Evolutionary conservation across 495 filamentous ascomycete genomes (phyloP).

Genomic region (Tetracladium setigerum): DNA sequence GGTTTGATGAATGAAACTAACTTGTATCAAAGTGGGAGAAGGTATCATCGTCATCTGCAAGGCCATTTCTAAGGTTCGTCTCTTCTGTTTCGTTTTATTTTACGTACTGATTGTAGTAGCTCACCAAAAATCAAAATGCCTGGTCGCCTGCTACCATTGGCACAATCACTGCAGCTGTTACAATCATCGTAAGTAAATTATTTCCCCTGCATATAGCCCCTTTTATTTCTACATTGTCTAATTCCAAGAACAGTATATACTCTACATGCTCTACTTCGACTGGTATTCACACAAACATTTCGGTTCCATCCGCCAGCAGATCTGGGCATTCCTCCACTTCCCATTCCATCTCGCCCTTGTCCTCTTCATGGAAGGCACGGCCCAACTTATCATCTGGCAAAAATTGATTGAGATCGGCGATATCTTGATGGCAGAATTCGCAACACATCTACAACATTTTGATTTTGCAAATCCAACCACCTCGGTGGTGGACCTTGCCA

Average conservation of each 20-base stretch:
- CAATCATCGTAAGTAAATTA: conserved; percentile 21
- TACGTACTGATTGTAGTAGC: background rate
- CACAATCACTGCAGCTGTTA: conserved; percentile 20
- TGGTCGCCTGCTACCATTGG: conserved; percentile 23
- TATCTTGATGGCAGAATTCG: background rate
- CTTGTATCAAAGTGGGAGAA: conserved; percentile 63
- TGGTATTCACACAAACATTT: conserved; percentile 39
- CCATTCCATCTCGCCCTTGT: conserved; percentile 61
- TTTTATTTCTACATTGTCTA: background rate
- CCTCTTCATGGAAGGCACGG: conserved; percentile 50
- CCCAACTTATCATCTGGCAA: conserved; percentile 34
- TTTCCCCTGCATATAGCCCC: background rate
- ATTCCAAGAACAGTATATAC: conserved; percentile 42
- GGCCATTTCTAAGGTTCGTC: conserved; percentile 16
- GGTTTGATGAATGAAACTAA: conserved; percentile 28
- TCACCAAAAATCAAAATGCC: conserved; percentile 21
- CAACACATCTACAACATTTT: background rate
- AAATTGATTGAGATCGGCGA: conserved; percentile 7
- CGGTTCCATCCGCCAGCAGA: conserved; percentile 51
- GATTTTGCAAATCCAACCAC: background rate
- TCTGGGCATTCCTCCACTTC: conserved; percentile 63
- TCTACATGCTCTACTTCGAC: conserved; percentile 69
- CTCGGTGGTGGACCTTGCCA: conserved; percentile 13
- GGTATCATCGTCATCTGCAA: conserved; percentile 35
- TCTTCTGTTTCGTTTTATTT: background rate